Evolutionary conservation across 257 asterid genomes (phyloP).

Genomic region (Solanum gandarillasii): DNA sequence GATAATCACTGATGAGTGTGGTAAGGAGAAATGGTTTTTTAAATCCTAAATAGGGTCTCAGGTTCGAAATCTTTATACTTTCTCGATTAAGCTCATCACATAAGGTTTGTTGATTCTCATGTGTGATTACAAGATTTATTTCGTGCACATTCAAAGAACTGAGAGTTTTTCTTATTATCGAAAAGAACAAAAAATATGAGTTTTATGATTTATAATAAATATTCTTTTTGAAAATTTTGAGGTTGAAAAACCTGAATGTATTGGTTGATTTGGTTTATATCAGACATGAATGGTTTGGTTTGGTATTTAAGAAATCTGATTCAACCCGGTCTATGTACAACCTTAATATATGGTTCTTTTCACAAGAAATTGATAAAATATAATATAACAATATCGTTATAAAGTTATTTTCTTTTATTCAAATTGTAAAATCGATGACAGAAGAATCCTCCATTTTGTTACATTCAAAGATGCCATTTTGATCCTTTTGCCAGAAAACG

Average conservation of each 20-base stretch:
- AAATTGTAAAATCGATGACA: not conserved
- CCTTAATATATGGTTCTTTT: not conserved
- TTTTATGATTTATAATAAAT: not conserved
- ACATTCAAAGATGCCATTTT: not conserved
- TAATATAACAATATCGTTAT: not conserved
- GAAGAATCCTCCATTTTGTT: not conserved
- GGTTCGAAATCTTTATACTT: not conserved
- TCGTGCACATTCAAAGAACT: too few relatives aligned
- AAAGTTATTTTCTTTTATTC: not conserved
- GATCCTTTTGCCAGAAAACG: not conserved
- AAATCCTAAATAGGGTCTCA: not conserved
- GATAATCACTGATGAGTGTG: not conserved
- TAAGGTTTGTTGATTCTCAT: too few relatives aligned
- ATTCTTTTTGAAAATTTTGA: not conserved
- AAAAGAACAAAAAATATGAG: accelerated
- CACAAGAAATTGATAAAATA: not conserved
- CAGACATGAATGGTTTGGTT: too few relatives aligned
- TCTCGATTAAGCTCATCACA: not conserved
- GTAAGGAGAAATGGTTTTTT: too few relatives aligned
- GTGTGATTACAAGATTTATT: too few relatives aligned
- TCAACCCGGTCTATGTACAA: too few relatives aligned
- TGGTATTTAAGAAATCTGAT: too few relatives aligned
- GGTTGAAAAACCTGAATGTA: too few relatives aligned
- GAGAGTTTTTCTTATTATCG: not conserved
- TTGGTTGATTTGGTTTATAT: too few relatives aligned